These are phyloP conservation scores for Brasenia schreberi DNA, from an alignment of 164 flowering plant genomes.

Conservation along the genomic window DNA sequence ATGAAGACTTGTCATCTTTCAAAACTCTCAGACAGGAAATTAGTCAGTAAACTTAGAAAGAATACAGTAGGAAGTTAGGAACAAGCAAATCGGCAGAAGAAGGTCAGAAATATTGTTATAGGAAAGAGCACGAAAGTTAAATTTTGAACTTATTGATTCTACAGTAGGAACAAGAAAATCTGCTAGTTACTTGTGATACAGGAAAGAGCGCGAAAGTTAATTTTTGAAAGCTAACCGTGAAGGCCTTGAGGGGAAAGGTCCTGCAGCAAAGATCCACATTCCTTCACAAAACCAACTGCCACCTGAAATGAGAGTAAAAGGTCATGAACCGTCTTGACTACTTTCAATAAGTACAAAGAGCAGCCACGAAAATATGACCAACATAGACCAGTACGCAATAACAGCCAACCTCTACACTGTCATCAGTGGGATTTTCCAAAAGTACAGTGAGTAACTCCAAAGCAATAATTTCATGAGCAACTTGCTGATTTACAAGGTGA, in stretches of 20 bases:
- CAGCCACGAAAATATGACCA: neutral
- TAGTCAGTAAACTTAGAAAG: too few species aligned
- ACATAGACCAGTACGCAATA: neutral
- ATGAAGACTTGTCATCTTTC: too few species aligned
- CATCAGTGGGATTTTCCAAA: conserved; percentile 83
- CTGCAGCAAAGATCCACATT: conserved; percentile 88
- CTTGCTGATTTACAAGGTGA: conserved; percentile 93
- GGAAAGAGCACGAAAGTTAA: neutral
- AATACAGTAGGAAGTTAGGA: too few species aligned
- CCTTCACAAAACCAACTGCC: conserved; percentile 88
- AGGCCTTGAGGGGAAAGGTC: conserved; percentile 81
- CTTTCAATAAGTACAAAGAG: too few species aligned
- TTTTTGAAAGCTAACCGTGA: conserved; percentile 42
- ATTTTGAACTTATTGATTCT: neutral
- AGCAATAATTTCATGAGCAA: conserved; percentile 87
- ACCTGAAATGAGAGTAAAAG: conserved; percentile 18
- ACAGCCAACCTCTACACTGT: conserved; percentile 57
- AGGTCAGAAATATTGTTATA: too few species aligned
- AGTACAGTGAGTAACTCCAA: conserved; percentile 72
- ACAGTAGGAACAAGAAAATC: too few species aligned
- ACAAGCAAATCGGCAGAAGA: too few species aligned
- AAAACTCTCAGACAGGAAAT: too few species aligned
- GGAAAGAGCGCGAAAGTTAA: neutral
- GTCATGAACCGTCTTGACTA: neutral
- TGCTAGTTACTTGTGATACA: neutral